Evolutionary conservation across 2,329 filamentous ascomycete species (phyloP), one percentile per base, ranked within the genome.

Genomic region (Stachybotrys chlorohalonatus): DNA sequence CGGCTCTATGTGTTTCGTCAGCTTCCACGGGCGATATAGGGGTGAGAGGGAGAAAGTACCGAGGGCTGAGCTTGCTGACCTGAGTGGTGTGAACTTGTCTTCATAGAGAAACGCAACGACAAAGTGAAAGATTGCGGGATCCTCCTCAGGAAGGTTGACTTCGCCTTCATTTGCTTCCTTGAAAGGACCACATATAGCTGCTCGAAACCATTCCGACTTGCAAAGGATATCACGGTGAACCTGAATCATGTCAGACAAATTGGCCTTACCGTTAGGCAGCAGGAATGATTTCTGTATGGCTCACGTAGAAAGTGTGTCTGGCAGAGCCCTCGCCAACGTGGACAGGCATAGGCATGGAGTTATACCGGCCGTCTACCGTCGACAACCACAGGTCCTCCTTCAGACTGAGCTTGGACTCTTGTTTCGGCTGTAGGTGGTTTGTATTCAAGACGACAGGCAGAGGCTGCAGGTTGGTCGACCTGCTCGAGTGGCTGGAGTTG

Each of bases 71-170:
- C 74, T 68, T 39, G 69, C 65, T n/a, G 75, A 65, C 57, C 66
- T 73, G 54, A 77, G 75, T 42, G 76, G 76, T 4, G 71, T 66
- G 58, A 74, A 79, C 54, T 65, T 71, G 17, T 69, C 71, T 58
- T 79, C 76, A 58, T 79, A 79, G 11, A 79, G 64, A 52, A 73
- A 79, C n/a, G 75, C 74, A 42, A 81, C 66, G 47, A 80, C 63
- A 57, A 79, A 78, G 55, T 77, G 75, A 57, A 81, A 80, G 50
- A 77, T 72, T 53, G 72, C 71, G 3, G 77, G 75, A 57, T 79
- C 71, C 56, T 80, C 77, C 55, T 80, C 77, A 0, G 75, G 76
- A 1, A 81, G 64, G 59, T 77, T 69, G 52, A 81, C 72, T 13
- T 70, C 69, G 57, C 78, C 75, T 15, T 72, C 68, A 17, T 66